Base-by-base conservation (phyloP, 2,329 filamentous ascomycete genomes). In the Escovopsis sp. region DNA sequence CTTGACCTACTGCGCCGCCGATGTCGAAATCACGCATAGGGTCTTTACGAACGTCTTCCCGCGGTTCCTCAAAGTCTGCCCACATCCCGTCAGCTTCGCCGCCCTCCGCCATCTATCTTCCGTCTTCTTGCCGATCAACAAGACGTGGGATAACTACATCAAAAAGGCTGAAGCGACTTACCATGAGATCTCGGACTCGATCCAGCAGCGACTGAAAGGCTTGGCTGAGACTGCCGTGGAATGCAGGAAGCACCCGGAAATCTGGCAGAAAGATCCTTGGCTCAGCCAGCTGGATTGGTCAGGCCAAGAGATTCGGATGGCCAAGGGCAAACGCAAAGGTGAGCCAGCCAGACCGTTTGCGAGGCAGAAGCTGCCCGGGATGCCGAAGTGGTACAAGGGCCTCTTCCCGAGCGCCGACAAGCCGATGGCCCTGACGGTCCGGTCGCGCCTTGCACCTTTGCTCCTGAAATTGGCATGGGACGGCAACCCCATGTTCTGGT, bases 21-120 rank as follows among this genome's bases (percentile, higher is more conserved):
- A 98, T 64, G 91, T 98, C 15, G 78, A 80, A 33, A 80, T 95
- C 51, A 98, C 91, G 0, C 91, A 98, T 54, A 78, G 80, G 39
- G 84, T 98, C n/a, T 98, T 89, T 62, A n/a, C n/a, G n/a, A n/a
- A n/a, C 46, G 87, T 96, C 1, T 91, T 98, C 48, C 85, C 87
- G 1, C 82, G 83, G 45, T 98, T 95, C 53, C 67, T 95, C 18
- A 71, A 86, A 37, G 85, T 84, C 26, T 98, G 91, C 56, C 91
- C 91, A 1, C 93, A 98, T 61, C 91, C 91, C 0, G 91, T 98
- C 54, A 96, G 88, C 62, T 98, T 98, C 55, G 89, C 86, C 3
- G 91, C 91, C 2, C 69, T 98, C 15, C 76, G 91, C 12, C 91
- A 96, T 58, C 71, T 98, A n/a, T 87, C 88, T 0, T 82, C 88